Conservation (phyloP, 176 grass and related monocot genomes). For the Avena insularis region DNA sequence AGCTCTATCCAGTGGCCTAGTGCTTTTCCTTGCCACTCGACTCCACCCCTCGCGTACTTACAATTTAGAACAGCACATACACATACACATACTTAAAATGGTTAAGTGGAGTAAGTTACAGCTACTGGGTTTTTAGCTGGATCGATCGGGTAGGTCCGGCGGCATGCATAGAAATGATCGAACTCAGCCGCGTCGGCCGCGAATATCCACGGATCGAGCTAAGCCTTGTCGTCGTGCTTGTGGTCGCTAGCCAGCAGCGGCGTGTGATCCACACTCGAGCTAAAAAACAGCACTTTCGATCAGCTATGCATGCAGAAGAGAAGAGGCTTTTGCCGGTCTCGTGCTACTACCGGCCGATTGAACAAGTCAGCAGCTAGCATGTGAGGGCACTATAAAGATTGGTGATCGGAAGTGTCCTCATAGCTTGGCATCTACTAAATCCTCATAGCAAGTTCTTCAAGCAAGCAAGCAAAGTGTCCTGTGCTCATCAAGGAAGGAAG, state of each 20-base stretch:
- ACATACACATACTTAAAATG: too few species aligned
- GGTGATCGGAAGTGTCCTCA: neutral
- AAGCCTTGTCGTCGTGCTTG: too few species aligned
- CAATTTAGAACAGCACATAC: too few species aligned
- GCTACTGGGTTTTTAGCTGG: neutral
- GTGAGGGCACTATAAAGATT: neutral
- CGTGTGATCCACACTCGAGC: neutral
- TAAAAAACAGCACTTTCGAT: neutral
- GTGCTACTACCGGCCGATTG: neutral
- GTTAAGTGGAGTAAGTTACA: neutral
- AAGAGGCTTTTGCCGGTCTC: too few species aligned
- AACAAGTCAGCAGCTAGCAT: neutral
- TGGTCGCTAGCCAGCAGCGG: neutral
- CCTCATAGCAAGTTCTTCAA: too few species aligned
- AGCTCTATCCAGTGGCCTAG: too few species aligned
- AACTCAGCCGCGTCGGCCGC: neutral
- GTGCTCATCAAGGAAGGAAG: neutral
- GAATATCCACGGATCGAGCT: neutral
- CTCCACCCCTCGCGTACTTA: too few species aligned
- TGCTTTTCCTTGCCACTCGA: too few species aligned
- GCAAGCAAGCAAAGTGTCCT: neutral
- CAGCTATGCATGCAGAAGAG: too few species aligned
- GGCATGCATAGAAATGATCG: constrained; percentile 40
- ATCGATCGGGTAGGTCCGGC: constrained; percentile 21
- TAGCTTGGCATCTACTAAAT: neutral